These are phyloP conservation scores for Onygenales sp. DNA, from an alignment of 2,329 filamentous ascomycete genomes.

Conservation along the genomic window DNA sequence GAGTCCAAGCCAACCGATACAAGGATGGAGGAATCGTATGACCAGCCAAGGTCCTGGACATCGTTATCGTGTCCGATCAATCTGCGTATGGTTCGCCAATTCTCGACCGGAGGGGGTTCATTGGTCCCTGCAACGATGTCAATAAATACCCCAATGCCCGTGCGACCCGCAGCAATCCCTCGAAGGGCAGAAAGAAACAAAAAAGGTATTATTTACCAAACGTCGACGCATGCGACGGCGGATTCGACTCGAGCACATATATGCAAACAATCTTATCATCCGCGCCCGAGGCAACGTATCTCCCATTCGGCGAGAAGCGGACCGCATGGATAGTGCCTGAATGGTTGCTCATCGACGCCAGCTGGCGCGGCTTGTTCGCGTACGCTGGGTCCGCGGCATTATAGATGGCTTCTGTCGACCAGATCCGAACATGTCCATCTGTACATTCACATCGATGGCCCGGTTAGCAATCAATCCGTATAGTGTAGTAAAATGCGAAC, in stretches of 20 bases:
- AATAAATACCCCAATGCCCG: constrained; percentile 8
- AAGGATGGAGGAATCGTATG: constrained; percentile 85
- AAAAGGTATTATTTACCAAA: constrained; percentile 53
- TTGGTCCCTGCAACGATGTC: constrained; percentile 52
- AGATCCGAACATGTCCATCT: constrained; percentile 96
- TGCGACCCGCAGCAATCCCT: not conserved
- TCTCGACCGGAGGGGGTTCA: constrained; percentile 87
- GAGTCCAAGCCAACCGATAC: constrained; percentile 95
- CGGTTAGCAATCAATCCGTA: constrained; percentile 9
- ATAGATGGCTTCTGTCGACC: constrained; percentile 91
- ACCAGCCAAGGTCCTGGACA: constrained; percentile 96
- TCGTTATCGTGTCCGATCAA: constrained; percentile 97
- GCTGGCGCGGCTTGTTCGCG: constrained; percentile 71
- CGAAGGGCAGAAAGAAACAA: not conserved
- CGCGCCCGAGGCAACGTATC: constrained; percentile 91
- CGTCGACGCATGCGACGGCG: constrained; percentile 64
- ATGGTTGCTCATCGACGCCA: constrained; percentile 97
- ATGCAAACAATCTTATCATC: constrained; percentile 99
- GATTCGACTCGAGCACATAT: constrained; percentile 77
- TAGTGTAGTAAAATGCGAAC: not conserved
- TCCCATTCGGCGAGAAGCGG: constrained; percentile 88
- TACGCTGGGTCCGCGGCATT: constrained; percentile 64
- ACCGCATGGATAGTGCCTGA: constrained; percentile 96
- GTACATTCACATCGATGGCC: constrained; percentile 7
- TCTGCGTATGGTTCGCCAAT: constrained; percentile 91